These are phyloP conservation scores for Orbilia ellipsospora DNA, from an alignment of 2,329 filamentous ascomycete species.

Conservation along the genomic window DNA sequence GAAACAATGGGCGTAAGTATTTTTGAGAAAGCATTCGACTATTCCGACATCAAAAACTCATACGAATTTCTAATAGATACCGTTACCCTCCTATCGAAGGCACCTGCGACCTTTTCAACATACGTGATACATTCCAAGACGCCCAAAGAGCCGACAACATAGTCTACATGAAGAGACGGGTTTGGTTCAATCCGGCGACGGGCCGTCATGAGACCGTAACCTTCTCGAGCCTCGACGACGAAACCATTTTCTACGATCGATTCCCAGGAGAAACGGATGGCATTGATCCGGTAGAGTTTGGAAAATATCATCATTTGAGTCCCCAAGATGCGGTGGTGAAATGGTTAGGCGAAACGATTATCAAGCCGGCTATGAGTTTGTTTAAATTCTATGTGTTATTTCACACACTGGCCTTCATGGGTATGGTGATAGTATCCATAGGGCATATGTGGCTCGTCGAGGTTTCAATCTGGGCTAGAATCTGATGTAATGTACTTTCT, in stretches of 20 bases:
- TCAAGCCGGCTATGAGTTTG: conserved; percentile 33
- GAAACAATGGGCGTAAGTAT: conserved; percentile 38
- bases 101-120: conserved; percentile 32
- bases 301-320: conserved; percentile 35
- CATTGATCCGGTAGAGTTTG: conserved; percentile 33
- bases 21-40: background rate
- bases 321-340: conserved; percentile 19
- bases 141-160: background rate
- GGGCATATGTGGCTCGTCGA: conserved; percentile 26
- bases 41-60: background rate
- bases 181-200: conserved; percentile 26
- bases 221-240: conserved; percentile 27
- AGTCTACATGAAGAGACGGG: conserved; percentile 28
- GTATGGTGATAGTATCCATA: conserved; percentile 27
- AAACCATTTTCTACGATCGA: conserved; percentile 12
- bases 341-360: conserved; percentile 30
- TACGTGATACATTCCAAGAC: conserved; percentile 10
- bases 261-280: conserved; percentile 41
- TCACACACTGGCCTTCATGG: background rate
- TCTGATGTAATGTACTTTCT: no score
- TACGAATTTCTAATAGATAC: conserved; percentile 2
- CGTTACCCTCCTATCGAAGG: conserved; percentile 22
- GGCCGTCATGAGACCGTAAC: conserved; percentile 23
- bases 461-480: conserved; percentile 12
- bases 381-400: conserved; percentile 19